These are phyloP conservation scores for Daldinia grandis DNA, from an alignment of 495 filamentous ascomycete genomes.

Conservation along the genomic window DNA sequence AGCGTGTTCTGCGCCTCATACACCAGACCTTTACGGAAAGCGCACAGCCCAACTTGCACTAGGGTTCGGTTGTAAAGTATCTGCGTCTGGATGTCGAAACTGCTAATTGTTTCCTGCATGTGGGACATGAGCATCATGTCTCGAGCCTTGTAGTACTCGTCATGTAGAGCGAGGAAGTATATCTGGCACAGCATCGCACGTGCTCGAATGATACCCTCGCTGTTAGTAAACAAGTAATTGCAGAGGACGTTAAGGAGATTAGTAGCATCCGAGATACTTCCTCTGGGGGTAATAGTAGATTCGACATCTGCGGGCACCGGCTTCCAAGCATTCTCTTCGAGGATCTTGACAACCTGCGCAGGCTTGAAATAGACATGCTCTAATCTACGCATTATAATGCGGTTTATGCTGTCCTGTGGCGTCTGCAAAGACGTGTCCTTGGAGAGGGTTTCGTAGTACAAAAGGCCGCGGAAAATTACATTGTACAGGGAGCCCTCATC, in stretches of 20 bases:
- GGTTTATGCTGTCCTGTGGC: constrained; percentile 84
- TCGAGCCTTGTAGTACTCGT: constrained; percentile 95
- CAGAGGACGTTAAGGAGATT: constrained; percentile 85
- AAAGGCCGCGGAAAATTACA: constrained; percentile 81
- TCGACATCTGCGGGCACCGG: constrained; percentile 74
- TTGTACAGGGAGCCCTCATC: constrained; percentile 94
- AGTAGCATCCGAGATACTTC: constrained; percentile 67
- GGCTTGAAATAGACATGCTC: constrained; percentile 99
- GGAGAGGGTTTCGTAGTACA: constrained; percentile 84
- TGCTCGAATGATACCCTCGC: constrained; percentile 93
- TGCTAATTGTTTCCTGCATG: constrained; percentile 92
- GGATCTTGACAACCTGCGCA: constrained; percentile 86
- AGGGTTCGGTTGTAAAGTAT: constrained; percentile 99
- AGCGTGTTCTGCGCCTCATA: constrained; percentile 97
- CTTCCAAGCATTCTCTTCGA: constrained; percentile 94
- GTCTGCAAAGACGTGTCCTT: constrained; percentile 75
- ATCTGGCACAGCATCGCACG: constrained; percentile 98
- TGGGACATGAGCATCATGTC: constrained; percentile 99
- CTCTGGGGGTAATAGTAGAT: constrained; percentile 81
- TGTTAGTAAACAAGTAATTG: constrained; percentile 93
- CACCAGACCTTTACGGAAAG: constrained; percentile 94
- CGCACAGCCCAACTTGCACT: constrained; percentile 97
- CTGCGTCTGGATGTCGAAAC: constrained; percentile 94
- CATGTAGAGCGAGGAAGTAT: constrained; percentile 96
- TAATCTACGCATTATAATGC: constrained; percentile 88